Base-by-base conservation (phyloP, 495 filamentous ascomycete species). In the Penicillium verhagenii region DNA sequence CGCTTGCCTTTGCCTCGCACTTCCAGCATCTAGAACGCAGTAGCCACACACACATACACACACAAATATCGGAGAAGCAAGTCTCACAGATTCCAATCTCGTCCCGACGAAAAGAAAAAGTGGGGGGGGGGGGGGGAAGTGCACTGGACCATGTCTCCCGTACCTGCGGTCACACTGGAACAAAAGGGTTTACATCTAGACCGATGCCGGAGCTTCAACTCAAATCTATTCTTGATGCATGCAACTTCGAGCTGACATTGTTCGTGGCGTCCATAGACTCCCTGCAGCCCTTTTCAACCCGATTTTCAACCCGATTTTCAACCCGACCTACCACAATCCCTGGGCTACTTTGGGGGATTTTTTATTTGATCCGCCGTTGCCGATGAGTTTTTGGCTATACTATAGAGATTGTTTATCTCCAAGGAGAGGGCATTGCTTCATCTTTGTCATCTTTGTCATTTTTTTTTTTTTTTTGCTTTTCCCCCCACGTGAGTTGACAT, bases 141-240 rank as follows among this genome's bases (percentile, higher is more conserved):
- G 42, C 57, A 25, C 58, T 50, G 52, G 58, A 67, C 62, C 53
- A 49, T 45, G 46, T 52, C 54, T 39, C 49, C 39, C 43, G 56
- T 65, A 60, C 64, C 64, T 64, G 24, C 39, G 38, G 59, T 68
- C 59, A 66, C 59, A 66, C 65, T 50, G 50, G 57, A 60, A 45
- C n/a, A n/a, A 47, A 54, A 45, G 40, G 35, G 38, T 63, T 63
- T 54, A 29, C 40, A 68, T 66, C 53, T 43, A 42, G 42, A 40
- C 61, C 40, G 56, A 60, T 31, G 40, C 55, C 37, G 23, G 52
- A 62, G 58, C 48, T 60, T 53, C 47, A 56, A 58, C 50, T 43
- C 48, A 54, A 54, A 33, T 44, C 26, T 50, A 52, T 52, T 56
- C 38, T 46, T 45, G 11, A 49, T 37, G 47, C 28, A 42, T 33